Evolutionary conservation across 2,329 filamentous ascomycete genomes (phyloP).

Genomic region (Penicillium oxalicum): DNA sequence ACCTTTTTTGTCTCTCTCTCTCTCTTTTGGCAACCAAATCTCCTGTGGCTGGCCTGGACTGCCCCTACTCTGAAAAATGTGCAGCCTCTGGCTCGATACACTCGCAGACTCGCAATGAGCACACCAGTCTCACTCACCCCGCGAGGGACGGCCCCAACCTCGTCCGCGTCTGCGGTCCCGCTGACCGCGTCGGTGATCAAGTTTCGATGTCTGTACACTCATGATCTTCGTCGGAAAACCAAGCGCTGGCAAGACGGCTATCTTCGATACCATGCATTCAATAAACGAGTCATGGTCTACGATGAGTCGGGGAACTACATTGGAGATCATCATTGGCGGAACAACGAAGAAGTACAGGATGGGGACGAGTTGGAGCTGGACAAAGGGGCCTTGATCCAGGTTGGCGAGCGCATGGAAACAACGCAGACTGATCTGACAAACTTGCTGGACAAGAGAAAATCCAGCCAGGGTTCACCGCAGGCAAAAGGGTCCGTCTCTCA

Average conservation of each 20-base stretch:
- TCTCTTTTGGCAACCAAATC: no score
- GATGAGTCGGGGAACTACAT: constrained; percentile 74
- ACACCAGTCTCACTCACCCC: constrained; percentile 17
- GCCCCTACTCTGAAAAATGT: background rate
- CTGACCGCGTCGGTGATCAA: constrained; percentile 72
- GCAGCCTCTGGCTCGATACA: background rate
- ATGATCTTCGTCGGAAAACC: constrained; percentile 76
- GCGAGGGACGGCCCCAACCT: constrained; percentile 30
- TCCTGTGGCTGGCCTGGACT: background rate
- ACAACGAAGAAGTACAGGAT: constrained; percentile 62
- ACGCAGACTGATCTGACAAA: constrained; percentile 72
- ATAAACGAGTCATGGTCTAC: constrained; percentile 84
- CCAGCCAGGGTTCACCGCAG: constrained; percentile 25
- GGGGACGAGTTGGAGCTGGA: constrained; percentile 80
- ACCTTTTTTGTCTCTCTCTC: no score
- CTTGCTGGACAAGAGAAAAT: constrained; percentile 63
- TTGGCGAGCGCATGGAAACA: constrained; percentile 66
- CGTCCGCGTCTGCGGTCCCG: constrained; percentile 45
- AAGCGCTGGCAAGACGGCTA: constrained; percentile 93
- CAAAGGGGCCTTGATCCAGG: constrained; percentile 70
- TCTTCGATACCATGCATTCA: constrained; percentile 84
- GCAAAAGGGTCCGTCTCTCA: constrained; percentile 31
- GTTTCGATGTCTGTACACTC: constrained; percentile 79
- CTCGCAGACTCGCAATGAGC: constrained; percentile 17
- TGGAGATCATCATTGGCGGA: constrained; percentile 77